Conservation (phyloP, 108 stramenopile genomes). For the Pseudonitzschia multistriata region DNA sequence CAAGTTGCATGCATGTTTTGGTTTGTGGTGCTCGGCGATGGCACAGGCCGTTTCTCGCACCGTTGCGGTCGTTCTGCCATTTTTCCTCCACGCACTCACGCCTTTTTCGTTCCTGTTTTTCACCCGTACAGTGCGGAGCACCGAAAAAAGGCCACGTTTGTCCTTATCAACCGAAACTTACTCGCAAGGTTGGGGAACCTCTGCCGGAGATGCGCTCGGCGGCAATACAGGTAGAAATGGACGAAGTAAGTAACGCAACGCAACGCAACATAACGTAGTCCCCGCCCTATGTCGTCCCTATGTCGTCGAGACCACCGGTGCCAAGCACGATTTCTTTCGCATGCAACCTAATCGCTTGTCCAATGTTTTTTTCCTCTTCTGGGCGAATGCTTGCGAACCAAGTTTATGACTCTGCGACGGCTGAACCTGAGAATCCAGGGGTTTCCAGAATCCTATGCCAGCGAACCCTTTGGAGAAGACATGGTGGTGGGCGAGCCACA, state of each 20-base stretch:
- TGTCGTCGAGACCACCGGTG: background rate
- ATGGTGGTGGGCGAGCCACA: constrained; percentile 47
- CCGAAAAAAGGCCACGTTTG: constrained; percentile 93
- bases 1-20: too few species aligned
- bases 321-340: background rate
- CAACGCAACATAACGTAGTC: background rate
- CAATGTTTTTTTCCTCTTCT: background rate
- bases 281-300: background rate
- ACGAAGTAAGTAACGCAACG: constrained; percentile 51
- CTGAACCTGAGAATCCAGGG: constrained; percentile 86
- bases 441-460: constrained; percentile 84
- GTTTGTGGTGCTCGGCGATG: too few species aligned
- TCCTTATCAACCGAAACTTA: constrained; percentile 90
- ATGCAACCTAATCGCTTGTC: background rate
- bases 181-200: constrained; percentile 75
- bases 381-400: background rate
- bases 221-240: constrained; percentile 88
- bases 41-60: too few species aligned
- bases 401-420: constrained; percentile 85
- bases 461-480: constrained; percentile 53
- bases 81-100: background rate
- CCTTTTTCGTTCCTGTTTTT: background rate
- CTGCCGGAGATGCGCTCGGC: constrained; percentile 82
- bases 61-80: background rate
- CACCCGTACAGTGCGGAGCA: constrained; percentile 62